Evolutionary conservation across 495 filamentous ascomycete species (phyloP), one percentile per base, ranked within the genome.

Genomic region (Hypoxylon fuscum): DNA sequence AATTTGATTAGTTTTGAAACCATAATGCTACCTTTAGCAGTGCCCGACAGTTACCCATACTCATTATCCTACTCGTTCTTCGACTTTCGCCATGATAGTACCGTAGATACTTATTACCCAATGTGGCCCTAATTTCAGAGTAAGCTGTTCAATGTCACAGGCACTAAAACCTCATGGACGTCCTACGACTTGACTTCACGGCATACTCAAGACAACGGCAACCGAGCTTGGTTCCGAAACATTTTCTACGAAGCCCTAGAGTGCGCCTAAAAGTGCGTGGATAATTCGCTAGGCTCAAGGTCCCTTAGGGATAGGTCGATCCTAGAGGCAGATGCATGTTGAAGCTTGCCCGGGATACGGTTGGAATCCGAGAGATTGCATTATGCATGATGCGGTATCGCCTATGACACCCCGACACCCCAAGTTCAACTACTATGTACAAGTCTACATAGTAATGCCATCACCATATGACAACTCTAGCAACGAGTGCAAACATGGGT

Each of bases 321-420:
- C 25, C 46, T 23, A 18, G 25, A 49, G 20, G 22, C 27, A 21
- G 44, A 48, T 15, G 22, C 23, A 22, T 48, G 44, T 48, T 27
- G 44, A 48, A 31, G 44, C 44, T 8, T 48, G 44, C 20, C 44
- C 18, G 5, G 44, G 44, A 15, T 27, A 27, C 10, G 44, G 44
- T 8, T 48, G 44, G 44, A 15, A 48, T 48, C 44, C 44, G n/a
- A 48, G 8, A 11, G n/a, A 48, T 5, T 48, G 44, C 44, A 48
- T 48, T 21, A 48, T 23, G 25, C 2, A 17, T 22, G 23, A 49
- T 9, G 25, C 46, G 25, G 46, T 32, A 6, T 11, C 46, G 1
- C 25, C 31, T 5, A 12, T n/a, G n/a, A n/a, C n/a, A 3, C 22
- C 14, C 44, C 10, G 14, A 1, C 5, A 21, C 22, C 14, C 3